Conservation (phyloP, 495 filamentous ascomycete genomes). For the Talaromyces trachyspermus region DNA sequence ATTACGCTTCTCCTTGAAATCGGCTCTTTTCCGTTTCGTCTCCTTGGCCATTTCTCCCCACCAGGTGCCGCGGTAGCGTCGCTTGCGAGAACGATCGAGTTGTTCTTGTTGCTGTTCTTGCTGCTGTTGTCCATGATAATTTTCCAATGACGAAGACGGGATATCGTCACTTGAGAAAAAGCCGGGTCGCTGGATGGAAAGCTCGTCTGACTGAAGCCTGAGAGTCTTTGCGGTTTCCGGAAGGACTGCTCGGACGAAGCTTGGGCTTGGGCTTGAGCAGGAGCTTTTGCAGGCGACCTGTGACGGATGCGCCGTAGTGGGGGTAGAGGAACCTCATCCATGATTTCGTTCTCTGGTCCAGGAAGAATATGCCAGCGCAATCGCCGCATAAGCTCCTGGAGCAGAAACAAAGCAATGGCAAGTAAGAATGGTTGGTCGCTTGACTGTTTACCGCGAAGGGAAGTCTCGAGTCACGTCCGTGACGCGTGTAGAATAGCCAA, state of each 20-base stretch:
- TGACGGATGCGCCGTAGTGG: slow-evolving; percentile 36
- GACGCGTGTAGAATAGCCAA: slow-evolving; percentile 2
- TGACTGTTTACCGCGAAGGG: slow-evolving; percentile 3
- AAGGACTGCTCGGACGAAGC: slow-evolving; percentile 15
- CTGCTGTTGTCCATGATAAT: slow-evolving; percentile 50
- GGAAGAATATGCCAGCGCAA: slow-evolving; percentile 1
- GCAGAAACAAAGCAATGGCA: neutral
- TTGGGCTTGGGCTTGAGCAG: slow-evolving; percentile 9
- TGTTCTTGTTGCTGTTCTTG: too few relatives aligned
- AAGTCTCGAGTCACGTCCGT: neutral
- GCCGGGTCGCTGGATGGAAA: slow-evolving; percentile 65
- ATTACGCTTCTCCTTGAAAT: slow-evolving; percentile 51
- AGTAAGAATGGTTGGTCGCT: neutral
- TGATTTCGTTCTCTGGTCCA: slow-evolving; percentile 9
- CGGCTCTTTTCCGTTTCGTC: slow-evolving; percentile 45
- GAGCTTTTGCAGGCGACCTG: slow-evolving; percentile 23
- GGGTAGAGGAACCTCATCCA: slow-evolving; percentile 41
- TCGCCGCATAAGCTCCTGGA: slow-evolving; percentile 4
- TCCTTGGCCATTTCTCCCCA: slow-evolving; percentile 51
- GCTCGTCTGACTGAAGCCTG: slow-evolving; percentile 29
- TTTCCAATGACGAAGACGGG: slow-evolving; percentile 58
- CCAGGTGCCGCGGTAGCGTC: slow-evolving; percentile 64
- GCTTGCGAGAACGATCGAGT: slow-evolving; percentile 44
- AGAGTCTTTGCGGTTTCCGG: slow-evolving; percentile 24
- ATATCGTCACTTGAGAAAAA: slow-evolving; percentile 76